Evolutionary conservation across 306 rosid genomes (phyloP).

Genomic region (Citrullus colocynthis): DNA sequence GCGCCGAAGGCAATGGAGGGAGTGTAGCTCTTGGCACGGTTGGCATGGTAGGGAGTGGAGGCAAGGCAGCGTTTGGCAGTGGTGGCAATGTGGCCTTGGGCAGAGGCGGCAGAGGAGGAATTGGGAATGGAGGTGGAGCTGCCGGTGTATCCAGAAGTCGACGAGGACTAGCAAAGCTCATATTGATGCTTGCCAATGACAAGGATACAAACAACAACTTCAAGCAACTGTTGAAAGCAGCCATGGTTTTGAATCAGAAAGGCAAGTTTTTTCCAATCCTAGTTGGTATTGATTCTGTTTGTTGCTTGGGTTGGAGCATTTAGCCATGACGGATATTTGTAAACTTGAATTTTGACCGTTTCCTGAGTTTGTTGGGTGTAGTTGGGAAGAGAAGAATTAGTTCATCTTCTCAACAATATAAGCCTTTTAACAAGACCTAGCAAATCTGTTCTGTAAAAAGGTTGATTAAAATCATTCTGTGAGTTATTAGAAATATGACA

Average conservation of each 20-base stretch:
- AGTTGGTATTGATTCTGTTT: background rate
- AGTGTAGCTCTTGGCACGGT: background rate
- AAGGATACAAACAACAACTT: slow-evolving; percentile 6
- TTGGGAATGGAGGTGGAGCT: slow-evolving; percentile 16
- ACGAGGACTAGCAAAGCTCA: slow-evolving; percentile 13
- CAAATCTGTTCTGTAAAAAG: background rate
- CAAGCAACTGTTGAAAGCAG: background rate
- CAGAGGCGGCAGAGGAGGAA: slow-evolving; percentile 14
- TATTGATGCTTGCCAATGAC: slow-evolving; percentile 13
- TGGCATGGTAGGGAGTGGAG: background rate
- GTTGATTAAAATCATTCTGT: background rate
- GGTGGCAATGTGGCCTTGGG: slow-evolving; percentile 17
- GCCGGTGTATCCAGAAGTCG: slow-evolving; percentile 15
- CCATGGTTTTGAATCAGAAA: slow-evolving; percentile 2
- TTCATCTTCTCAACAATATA: slow-evolving; percentile 11
- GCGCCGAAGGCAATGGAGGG: background rate
- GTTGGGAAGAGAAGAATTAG: slow-evolving; percentile 6
- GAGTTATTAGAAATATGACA: no score
- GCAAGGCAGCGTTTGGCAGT: background rate
- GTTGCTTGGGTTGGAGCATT: background rate
- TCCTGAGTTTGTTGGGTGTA: slow-evolving; percentile 16
- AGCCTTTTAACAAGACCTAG: background rate
- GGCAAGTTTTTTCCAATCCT: background rate
- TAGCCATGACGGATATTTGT: background rate
- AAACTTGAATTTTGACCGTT: background rate